Evolutionary conservation across 2,329 filamentous ascomycete genomes (phyloP), one percentile per base, ranked within the genome.

Genomic region (Cytospora leucostoma): DNA sequence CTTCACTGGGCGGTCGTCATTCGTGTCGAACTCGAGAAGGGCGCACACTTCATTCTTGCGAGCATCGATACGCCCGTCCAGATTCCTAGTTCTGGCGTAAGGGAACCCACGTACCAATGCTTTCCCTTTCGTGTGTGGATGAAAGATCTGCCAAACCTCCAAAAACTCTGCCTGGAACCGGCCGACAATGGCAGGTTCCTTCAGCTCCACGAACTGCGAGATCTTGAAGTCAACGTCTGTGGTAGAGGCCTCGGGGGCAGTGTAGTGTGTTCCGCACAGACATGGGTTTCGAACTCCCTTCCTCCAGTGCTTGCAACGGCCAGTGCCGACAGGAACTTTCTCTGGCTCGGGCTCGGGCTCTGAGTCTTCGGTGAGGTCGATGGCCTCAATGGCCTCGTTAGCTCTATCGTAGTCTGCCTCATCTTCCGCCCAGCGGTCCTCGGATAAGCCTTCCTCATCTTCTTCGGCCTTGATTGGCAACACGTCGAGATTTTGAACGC

Each of bases 31-130:
- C 4, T 80, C 72, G 1, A 84, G 75, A 2, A 83, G 62, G 67
- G 75, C 73, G 53, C 75, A 79, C 4, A 82, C 67, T 56, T 83
- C 81, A 38, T 81, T 81, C 0, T 71, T 32, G 21, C 79, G 77
- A 12, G 72, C 71, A 0, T 72, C 73, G 0, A 83, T 68, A 50
- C 75, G 74, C 0, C 75, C 78, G 4, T 68, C 56, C 17, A 81
- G 66, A 0, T 74, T 69, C 0, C 74, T 67, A 0, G 73, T 75
- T 17, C 78, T 72, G 0, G 73, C 68, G 32, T 77, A 79, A 0
- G 77, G 75, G 0, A 74, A 66, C 0, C 81, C 81, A 1, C 77
- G 74, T 8, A 81, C 66, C 1, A 67, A 34, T n/a, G 79, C 71
- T 15, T 76, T 73, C 33, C 79, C 77, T 0, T 59, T 58, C n/a